Percentiles rank a stretch among this genome's conserved stretches.
Conservation (phyloP, 192 early-diverging fungal genomes). For the Umbelopsis sp. region DNA sequence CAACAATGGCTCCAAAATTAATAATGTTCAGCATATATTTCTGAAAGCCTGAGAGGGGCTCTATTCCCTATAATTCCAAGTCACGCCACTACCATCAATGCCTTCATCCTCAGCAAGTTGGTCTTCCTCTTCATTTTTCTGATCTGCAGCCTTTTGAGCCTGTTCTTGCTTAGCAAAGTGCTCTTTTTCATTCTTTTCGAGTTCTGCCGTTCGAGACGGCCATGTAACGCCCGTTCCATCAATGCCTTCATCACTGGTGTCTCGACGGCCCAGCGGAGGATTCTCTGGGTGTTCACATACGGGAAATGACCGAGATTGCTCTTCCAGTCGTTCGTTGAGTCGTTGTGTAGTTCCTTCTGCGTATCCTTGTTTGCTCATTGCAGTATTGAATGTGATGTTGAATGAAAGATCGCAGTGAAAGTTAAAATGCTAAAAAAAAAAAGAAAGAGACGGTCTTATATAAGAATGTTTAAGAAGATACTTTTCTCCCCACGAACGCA, state of each 20-base stretch:
- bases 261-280: no score
- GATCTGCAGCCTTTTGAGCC: not conserved
- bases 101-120: not conserved
- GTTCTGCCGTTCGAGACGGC: not conserved
- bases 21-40: no score
- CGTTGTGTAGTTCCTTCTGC: conserved; percentile 9
- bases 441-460: no score
- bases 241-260: conserved; percentile 1
- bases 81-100: not conserved
- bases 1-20: no score
- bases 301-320: not conserved
- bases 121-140: not conserved
- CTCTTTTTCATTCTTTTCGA: not conserved
- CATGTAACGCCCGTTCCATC: not conserved
- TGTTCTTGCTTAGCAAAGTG: not conserved
- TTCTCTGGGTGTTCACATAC: not conserved
- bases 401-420: not conserved
- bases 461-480: no score
- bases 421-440: not conserved
- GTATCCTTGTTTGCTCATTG: not conserved
- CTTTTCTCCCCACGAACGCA: no score
- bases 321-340: not conserved
- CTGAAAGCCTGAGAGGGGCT: no score
- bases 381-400: not conserved
- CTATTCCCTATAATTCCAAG: not conserved